Evolutionary conservation across 768 basidiomycete species (phyloP), one percentile per base, ranked within the genome.

Genomic region (Cystofilobasidium bisporidii): DNA sequence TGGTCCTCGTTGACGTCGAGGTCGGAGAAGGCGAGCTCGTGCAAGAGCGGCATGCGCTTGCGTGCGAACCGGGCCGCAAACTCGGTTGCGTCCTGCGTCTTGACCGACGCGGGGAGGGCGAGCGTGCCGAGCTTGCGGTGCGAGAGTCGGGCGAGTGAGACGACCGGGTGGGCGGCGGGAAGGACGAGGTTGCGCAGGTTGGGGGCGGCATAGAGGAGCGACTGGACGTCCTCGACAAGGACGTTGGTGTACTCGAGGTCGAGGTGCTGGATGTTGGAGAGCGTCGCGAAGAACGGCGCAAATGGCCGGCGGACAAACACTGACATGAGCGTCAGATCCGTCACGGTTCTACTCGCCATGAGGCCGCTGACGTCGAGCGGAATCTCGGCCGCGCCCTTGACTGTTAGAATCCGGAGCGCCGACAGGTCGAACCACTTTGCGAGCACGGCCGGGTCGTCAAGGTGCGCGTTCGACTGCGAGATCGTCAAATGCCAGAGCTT

Each of bases 321-420:
- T 15, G 28, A 30, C 53, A 56, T 56, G 53, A 56, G 53, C 53
- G 53, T 56, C 18, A 56, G 26, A 18, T 56, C 53, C 12, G 14
- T 18, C 5, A 56, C 28, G 5, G 26, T 8, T 1, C 53, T 30
- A 15, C 30, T 30, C 28, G 12, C 20, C 26, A n/a, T 32, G 53
- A 56, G 26, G 15, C 53, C 26, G 53, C 53, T 56, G 28, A 56
- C 53, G 53, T 56, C 53, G 12, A 56, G 30, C 28, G 53, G 53
- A 17, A 56, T 56, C 53, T 56, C 53, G 28, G 30, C 28, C 53
- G 12, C 53, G 30, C 53, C 53, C 53, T 56, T 56, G 30, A 56
- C 17, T 3, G 53, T 56, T 4, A 56, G 53, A 20, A 56, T 56
- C 3, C 30, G 26, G 8, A 56, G 53, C 5, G 53, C 53, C 53